Conservation (phyloP, 345 rosid genomes). For the Brassica incana region DNA sequence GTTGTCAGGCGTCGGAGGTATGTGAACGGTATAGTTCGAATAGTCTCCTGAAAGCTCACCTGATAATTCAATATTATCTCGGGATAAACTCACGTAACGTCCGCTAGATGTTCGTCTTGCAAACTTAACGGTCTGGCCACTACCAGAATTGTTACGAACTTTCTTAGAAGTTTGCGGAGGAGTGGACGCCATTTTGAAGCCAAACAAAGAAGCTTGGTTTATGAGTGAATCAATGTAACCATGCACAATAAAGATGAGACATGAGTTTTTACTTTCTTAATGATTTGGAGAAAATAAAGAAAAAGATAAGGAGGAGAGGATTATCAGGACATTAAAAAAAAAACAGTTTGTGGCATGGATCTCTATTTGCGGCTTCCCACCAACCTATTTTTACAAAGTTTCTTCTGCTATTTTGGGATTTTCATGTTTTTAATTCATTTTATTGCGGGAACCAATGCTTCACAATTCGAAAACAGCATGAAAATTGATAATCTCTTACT, state of each 20-base stretch:
- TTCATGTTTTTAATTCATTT: not conserved
- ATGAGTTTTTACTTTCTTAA: not conserved
- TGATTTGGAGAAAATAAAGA: not conserved
- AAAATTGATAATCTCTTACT: not conserved
- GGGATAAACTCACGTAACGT: not conserved
- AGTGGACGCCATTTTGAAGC: not conserved
- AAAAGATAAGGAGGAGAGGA: not conserved
- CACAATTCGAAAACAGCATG: not conserved
- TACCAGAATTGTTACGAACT: not conserved
- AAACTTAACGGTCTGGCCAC: not conserved
- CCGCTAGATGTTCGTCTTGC: conserved; percentile 1
- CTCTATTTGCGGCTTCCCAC: not conserved
- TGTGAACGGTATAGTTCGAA: not conserved
- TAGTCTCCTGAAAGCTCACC: not conserved
- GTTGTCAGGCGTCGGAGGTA: not conserved
- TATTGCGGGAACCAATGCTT: not conserved
- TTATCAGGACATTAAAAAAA: not conserved
- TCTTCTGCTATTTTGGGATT: not conserved
- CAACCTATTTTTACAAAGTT: not conserved
- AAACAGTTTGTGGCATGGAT: not conserved
- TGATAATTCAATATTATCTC: not conserved
- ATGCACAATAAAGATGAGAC: not conserved
- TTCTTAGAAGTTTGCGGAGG: not conserved
- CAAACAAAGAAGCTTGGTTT: not conserved
- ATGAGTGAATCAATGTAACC: not conserved